These are phyloP conservation scores for Suillus fuscotomentosus DNA, from an alignment of 768 basidiomycete species.

Conservation along the genomic window DNA sequence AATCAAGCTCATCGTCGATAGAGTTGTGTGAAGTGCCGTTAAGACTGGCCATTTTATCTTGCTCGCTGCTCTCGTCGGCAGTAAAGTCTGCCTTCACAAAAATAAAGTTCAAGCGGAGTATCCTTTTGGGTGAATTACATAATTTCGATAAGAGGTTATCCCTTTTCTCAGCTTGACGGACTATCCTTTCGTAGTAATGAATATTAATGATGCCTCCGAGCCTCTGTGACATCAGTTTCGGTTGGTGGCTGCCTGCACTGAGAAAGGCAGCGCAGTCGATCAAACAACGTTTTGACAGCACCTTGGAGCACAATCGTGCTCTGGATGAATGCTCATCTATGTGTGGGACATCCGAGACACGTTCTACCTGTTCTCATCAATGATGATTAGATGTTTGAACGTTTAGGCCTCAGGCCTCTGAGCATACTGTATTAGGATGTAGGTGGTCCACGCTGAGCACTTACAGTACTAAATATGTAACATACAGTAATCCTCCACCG, in stretches of 20 bases:
- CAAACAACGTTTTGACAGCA: background rate
- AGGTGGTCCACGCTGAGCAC: background rate
- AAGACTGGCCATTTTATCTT: conserved; percentile 45
- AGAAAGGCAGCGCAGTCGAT: background rate
- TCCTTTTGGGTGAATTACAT: background rate
- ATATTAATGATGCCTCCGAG: too few species aligned
- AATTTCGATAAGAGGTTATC: background rate
- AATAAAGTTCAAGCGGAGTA: conserved; percentile 12
- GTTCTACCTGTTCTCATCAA: background rate
- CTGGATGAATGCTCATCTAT: background rate
- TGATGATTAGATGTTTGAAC: background rate
- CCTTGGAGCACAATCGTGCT: background rate
- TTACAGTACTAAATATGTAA: conserved; percentile 9
- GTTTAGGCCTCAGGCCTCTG: background rate
- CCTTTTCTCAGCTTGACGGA: background rate
- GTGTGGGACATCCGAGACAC: background rate
- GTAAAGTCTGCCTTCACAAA: conserved; percentile 7
- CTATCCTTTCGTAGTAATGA: background rate
- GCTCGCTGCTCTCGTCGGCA: conserved; percentile 2
- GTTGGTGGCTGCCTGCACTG: background rate
- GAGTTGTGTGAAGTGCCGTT: conserved; percentile 30
- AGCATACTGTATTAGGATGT: background rate
- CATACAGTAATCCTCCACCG: background rate
- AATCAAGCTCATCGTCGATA: conserved; percentile 74
- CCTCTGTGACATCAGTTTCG: background rate